Conservation (phyloP, 164 flowering plant species). For the Dillenia turbinata region DNA sequence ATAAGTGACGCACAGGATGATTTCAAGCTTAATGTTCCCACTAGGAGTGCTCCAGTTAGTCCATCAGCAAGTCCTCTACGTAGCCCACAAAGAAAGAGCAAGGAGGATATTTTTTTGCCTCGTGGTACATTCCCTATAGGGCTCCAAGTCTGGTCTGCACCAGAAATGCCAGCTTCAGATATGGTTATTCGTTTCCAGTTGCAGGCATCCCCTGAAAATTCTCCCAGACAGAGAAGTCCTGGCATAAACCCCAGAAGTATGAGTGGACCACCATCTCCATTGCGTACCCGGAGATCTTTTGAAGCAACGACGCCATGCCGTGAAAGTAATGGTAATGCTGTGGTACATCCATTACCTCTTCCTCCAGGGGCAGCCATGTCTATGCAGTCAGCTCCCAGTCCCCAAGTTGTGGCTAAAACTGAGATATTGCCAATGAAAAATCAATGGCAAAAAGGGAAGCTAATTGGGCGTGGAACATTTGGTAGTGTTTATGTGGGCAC, state of each 20-base stretch:
- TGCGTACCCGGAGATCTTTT: constrained; percentile 27
- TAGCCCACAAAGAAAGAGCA: constrained; percentile 51
- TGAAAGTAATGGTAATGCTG: constrained; percentile 30
- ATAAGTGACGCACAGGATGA: constrained; percentile 7
- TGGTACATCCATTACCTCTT: constrained; percentile 81
- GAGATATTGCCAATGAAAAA: constrained; percentile 36
- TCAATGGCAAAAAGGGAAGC: constrained; percentile 90
- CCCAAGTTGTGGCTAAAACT: constrained; percentile 29
- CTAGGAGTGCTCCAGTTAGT: constrained; percentile 59
- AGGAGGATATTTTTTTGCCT: constrained; percentile 24
- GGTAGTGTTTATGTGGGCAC: constrained; percentile 89
- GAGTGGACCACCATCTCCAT: constrained; percentile 46
- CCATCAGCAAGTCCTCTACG: constrained; percentile 50
- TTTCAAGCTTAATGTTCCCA: constrained; percentile 30
- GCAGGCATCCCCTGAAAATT: constrained; percentile 37
- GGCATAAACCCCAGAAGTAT: constrained; percentile 22
- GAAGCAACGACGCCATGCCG: constrained; percentile 29
- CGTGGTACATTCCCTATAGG: constrained; percentile 21
- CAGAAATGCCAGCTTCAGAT: constrained; percentile 43
- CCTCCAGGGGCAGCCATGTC: constrained; percentile 62
- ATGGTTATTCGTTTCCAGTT: constrained; percentile 23
- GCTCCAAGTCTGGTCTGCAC: constrained; percentile 57
- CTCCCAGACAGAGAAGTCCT: constrained; percentile 40
- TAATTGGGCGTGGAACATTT: constrained; percentile 94
- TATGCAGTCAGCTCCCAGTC: constrained; percentile 27